Evolutionary conservation across 768 basidiomycete genomes (phyloP).

Genomic region (Suillus subluteus): DNA sequence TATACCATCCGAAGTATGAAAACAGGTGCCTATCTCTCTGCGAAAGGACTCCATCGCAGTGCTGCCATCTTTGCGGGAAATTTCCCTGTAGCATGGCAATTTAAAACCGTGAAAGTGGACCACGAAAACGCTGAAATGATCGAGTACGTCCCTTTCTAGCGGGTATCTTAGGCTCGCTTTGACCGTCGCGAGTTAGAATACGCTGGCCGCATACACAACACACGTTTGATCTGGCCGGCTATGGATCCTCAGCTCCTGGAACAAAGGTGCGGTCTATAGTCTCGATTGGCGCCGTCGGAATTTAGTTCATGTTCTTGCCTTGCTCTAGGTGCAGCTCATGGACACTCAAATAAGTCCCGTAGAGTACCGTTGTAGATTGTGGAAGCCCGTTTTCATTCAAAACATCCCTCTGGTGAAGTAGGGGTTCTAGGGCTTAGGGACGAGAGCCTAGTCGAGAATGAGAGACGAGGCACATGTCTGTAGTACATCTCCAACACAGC

Average conservation of each 20-base stretch:
- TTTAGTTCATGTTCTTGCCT: not conserved
- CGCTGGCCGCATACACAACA: slow-evolving; percentile 32
- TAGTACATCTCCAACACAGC: too few species aligned
- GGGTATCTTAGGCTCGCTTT: not conserved
- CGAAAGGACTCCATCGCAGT: not conserved
- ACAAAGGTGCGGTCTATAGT: slow-evolving; percentile 26
- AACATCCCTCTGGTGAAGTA: too few species aligned
- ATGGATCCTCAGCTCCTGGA: slow-evolving; percentile 27
- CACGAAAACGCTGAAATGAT: slow-evolving; percentile 33
- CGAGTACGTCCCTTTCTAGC: slow-evolving; percentile 20
- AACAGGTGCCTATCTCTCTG: slow-evolving; percentile 33
- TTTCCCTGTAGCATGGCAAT: slow-evolving; percentile 32
- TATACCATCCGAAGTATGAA: slow-evolving; percentile 35
- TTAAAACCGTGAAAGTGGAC: slow-evolving; percentile 27
- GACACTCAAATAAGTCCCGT: not conserved
- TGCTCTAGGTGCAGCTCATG: not conserved
- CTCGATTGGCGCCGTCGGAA: not conserved
- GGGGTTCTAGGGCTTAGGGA: too few species aligned
- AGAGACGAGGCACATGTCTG: too few species aligned
- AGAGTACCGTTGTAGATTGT: too few species aligned
- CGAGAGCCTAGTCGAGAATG: too few species aligned
- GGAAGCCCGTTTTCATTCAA: too few species aligned
- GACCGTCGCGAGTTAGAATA: slow-evolving; percentile 22
- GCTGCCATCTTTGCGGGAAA: slow-evolving; percentile 27
- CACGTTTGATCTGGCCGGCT: slow-evolving; percentile 27